A percentile compares a stretch with the other conserved stretches of the same genome.
Evolutionary conservation across 1,284 basidiomycete species (phyloP).

Genomic region (Marasmius oreades): DNA sequence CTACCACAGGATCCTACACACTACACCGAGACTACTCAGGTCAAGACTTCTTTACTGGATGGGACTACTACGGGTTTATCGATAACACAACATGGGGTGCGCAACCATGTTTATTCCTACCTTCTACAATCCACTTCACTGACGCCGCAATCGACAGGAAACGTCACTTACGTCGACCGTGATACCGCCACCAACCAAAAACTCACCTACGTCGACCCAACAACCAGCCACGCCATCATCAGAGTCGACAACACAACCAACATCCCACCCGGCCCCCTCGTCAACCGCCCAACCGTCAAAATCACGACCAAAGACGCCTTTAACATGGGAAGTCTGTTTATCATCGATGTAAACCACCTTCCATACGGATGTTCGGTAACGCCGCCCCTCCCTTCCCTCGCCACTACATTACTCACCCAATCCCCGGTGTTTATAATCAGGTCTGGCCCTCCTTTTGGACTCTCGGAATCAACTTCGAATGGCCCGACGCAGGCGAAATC

Average conservation of each 20-base stretch:
- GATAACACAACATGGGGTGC: slow-evolving; percentile 63
- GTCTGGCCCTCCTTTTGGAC: slow-evolving; percentile 40
- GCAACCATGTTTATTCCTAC: slow-evolving; percentile 18
- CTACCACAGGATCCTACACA: slow-evolving; percentile 30
- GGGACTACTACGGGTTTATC: slow-evolving; percentile 55
- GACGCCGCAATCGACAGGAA: slow-evolving; percentile 10
- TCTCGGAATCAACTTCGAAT: slow-evolving; percentile 27
- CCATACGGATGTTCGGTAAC: slow-evolving; percentile 53
- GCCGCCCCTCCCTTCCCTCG: background rate
- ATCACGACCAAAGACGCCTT: slow-evolving; percentile 48
- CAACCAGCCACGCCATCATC: slow-evolving; percentile 44
- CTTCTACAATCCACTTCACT: background rate
- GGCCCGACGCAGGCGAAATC: slow-evolving; percentile 57
- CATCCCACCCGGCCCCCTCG: slow-evolving; percentile 32
- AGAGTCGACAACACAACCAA: slow-evolving; percentile 42
- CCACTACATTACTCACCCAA: too few species aligned
- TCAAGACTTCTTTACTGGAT: slow-evolving; percentile 52
- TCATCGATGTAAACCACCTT: slow-evolving; percentile 58
- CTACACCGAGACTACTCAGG: slow-evolving; percentile 50
- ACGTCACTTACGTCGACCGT: slow-evolving; percentile 22
- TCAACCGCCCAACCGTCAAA: slow-evolving; percentile 46
- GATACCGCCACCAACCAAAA: slow-evolving; percentile 31
- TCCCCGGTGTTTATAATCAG: slow-evolving; percentile 19
- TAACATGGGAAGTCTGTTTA: slow-evolving; percentile 50
- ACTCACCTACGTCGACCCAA: slow-evolving; percentile 40